Evolutionary conservation across 1,139 yeast genomes (phyloP).

Genomic region (Magnusiomyces ingens): DNA sequence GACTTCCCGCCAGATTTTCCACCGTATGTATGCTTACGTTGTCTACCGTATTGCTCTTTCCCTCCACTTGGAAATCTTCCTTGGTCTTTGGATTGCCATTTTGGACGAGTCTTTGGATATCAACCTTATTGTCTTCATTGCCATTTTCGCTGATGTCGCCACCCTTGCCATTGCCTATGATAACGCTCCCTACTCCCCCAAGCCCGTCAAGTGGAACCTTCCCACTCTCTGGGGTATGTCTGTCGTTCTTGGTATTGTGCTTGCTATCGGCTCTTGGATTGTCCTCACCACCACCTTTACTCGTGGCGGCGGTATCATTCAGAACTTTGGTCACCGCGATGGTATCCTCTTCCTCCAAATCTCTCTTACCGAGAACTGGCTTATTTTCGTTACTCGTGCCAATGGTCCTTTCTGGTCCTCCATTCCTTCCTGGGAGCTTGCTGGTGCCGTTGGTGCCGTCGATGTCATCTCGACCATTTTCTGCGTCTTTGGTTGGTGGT

Average conservation of each 20-base stretch:
- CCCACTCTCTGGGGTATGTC: conserved; percentile 80
- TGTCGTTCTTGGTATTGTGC: conserved; percentile 54
- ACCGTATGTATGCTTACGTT: conserved; percentile 74
- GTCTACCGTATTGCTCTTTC: conserved; percentile 76
- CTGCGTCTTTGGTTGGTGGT: conserved; percentile 67
- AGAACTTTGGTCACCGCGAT: conserved; percentile 65
- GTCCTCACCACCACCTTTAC: conserved; percentile 64
- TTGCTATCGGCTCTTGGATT: conserved; percentile 70
- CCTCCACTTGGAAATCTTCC: conserved; percentile 64
- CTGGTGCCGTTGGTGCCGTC: conserved; percentile 62
- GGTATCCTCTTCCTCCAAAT: conserved; percentile 67
- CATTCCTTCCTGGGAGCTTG: conserved; percentile 65
- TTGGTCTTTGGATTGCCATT: conserved; percentile 70
- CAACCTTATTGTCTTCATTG: conserved; percentile 66
- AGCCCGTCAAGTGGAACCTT: conserved; percentile 98
- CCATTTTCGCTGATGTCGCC: conserved; percentile 72
- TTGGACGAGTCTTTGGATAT: conserved; percentile 58
- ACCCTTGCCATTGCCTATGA: conserved; percentile 74
- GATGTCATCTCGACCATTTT: conserved; percentile 65
- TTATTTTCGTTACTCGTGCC: conserved; percentile 71
- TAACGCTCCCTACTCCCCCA: conserved; percentile 93
- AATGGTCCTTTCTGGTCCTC: conserved; percentile 75
- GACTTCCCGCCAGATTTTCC: conserved; percentile 76
- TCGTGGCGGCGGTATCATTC: conserved; percentile 55
- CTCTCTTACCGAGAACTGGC: conserved; percentile 73